Percentiles rank a stretch among this genome's conserved stretches.
Conservation (phyloP, 495 filamentous ascomycete genomes). For the Podospora comata region DNA sequence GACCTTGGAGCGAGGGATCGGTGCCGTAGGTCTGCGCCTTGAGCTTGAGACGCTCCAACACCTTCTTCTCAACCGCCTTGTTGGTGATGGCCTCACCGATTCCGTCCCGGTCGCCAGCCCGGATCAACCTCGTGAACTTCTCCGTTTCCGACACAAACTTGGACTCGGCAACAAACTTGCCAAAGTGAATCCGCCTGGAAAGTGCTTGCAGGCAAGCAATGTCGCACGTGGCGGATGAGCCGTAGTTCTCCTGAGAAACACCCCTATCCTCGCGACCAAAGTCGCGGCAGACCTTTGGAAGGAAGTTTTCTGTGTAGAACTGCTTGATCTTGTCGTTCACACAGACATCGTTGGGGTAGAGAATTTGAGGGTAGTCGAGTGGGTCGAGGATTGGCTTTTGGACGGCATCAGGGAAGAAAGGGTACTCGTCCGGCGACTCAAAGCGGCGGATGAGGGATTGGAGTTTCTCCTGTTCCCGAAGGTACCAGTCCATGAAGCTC, state of each 20-base stretch:
- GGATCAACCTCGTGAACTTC: constrained; percentile 75
- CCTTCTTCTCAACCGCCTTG: constrained; percentile 82
- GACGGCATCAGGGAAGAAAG: constrained; percentile 87
- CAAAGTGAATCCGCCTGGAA: constrained; percentile 91
- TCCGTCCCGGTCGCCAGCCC: constrained; percentile 68
- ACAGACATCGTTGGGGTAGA: constrained; percentile 90
- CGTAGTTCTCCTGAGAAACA: constrained; percentile 91
- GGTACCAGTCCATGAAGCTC: constrained; percentile 91
- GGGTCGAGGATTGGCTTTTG: constrained; percentile 79
- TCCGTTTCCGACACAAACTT: constrained; percentile 88
- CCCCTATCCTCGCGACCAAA: constrained; percentile 71
- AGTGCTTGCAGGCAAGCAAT: constrained; percentile 88
- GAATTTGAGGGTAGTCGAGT: constrained; percentile 84
- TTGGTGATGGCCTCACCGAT: constrained; percentile 92
- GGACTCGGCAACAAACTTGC: constrained; percentile 98
- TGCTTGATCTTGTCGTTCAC: constrained; percentile 84
- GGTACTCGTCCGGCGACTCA: constrained; percentile 94
- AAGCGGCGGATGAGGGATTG: constrained; percentile 95
- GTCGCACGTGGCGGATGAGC: constrained; percentile 86
- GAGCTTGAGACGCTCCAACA: constrained; percentile 78
- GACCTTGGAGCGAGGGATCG: constrained; percentile 56
- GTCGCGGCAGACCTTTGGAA: constrained; percentile 75
- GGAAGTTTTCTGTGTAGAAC: constrained; percentile 76
- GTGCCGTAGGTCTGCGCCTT: constrained; percentile 96
- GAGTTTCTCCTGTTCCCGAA: constrained; percentile 81